Evolutionary conservation across 2,329 filamentous ascomycete genomes (phyloP), one percentile per base, ranked within the genome.

Genomic region (Xylogone sp.): DNA sequence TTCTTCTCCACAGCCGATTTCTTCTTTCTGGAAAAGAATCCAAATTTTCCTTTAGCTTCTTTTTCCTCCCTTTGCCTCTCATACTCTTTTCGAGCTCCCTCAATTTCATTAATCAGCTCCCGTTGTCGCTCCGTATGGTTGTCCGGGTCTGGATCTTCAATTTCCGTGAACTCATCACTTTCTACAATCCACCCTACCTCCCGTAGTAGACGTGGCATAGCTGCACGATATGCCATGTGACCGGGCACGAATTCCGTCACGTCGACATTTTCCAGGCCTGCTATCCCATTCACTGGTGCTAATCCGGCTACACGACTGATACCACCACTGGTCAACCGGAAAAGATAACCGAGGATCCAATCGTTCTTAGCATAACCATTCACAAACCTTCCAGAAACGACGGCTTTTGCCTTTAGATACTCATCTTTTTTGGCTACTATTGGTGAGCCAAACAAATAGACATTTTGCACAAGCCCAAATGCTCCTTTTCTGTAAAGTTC

Each of bases 301-400:
- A 99, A 79, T 12, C 94, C 94, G 4, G 92, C 92, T 1, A 99
- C 82, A 19, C 86, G 84, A 69, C 91, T 87, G 63, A 97, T 93
- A 43, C 94, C 94, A 58, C 94, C 94, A 59, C 87, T 88, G 2
- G 94, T 99, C 42, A 96, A 82, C 13, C 94, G 88, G 78, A 99
- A 99, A 1, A 99, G 82, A 66, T 99, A 99, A 54, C 87, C 91
- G 46, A 99, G 71, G 63, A 99, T 97, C 94, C 94, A 99, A 71
- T 99, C 94, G 66, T 94, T 97, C 45, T 81, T 87, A 60, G 94
- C 89, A 71, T 92, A 99, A 16, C 90, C 94, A 64, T 96, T 99
- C 57, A 99, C 84, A 60, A 97, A 96, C 42, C 92, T 83, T n/a
- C 94, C 94, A 7, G 89, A 81, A 3, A 97, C 88, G 2, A 96